Conservation (phyloP, 768 basidiomycete genomes). For the Amanita phalloides region DNA sequence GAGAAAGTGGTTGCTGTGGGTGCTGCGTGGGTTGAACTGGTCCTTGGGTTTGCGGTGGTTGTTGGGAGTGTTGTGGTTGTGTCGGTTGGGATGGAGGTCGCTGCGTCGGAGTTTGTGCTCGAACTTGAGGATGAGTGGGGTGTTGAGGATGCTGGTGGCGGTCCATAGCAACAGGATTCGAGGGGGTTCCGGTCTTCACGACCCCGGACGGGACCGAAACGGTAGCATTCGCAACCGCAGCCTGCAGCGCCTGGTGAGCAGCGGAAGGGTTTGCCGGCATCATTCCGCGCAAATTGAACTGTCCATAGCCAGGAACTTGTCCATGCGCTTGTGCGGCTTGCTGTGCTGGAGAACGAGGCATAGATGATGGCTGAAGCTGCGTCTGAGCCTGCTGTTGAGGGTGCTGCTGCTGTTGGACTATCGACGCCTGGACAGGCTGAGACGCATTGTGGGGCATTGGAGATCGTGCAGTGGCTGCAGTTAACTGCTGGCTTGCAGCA, state of each 20-base stretch:
- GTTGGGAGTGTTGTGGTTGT: background rate
- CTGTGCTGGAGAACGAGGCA: slow-evolving; percentile 5
- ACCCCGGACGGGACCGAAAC: background rate
- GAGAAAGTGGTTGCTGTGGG: slow-evolving; percentile 9
- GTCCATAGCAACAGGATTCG: background rate
- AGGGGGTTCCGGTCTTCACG: background rate
- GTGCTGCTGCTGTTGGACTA: background rate
- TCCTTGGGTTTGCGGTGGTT: background rate
- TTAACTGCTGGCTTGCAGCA: background rate
- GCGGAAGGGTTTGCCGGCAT: slow-evolving; percentile 1
- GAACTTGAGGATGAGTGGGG: background rate
- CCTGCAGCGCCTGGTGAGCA: slow-evolving; percentile 2
- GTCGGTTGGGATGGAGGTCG: background rate
- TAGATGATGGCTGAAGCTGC: background rate
- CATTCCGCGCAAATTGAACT: slow-evolving; percentile 4
- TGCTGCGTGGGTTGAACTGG: slow-evolving; percentile 4
- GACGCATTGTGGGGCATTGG: background rate
- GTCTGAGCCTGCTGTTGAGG: background rate
- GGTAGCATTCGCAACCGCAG: background rate
- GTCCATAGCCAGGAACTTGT: background rate
- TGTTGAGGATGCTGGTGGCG: background rate
- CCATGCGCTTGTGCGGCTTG: background rate
- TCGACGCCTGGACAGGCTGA: background rate
- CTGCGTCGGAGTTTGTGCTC: background rate
- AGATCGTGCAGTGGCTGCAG: background rate